Evolutionary conservation across 768 basidiomycete species (phyloP).

Genomic region (Macrolepiota dolichaula): DNA sequence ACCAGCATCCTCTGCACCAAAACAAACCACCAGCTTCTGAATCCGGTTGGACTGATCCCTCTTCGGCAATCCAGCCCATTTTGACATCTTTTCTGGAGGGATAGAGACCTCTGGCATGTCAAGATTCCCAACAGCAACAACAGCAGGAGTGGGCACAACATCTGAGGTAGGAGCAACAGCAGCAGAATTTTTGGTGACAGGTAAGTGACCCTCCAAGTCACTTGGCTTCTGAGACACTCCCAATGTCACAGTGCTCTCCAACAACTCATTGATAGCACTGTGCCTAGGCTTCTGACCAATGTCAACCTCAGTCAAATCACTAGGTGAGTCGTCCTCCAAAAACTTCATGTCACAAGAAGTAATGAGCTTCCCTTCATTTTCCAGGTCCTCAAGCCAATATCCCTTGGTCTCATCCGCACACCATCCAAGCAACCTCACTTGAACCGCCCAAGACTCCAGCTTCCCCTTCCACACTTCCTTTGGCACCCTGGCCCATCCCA

Average conservation of each 20-base stretch:
- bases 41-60: background rate
- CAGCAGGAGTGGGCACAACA: no score
- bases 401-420: background rate
- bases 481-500: conserved; percentile 3
- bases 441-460: conserved; percentile 3
- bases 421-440: background rate
- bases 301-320: background rate
- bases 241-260: no score
- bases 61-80: conserved; percentile 8
- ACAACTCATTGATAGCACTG: no score
- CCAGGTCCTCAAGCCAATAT: background rate
- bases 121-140: no score
- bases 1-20: background rate
- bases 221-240: no score
- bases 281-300: no score
- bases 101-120: background rate
- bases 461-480: conserved; percentile 14
- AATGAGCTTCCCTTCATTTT: background rate
- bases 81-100: background rate
- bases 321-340: background rate
- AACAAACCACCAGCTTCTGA: background rate
- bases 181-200: no score
- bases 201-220: no score
- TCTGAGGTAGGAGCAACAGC: no score
- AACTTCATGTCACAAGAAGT: background rate